Conservation (phyloP, 495 filamentous ascomycete genomes). For the Opeltia flavorubescens region DNA sequence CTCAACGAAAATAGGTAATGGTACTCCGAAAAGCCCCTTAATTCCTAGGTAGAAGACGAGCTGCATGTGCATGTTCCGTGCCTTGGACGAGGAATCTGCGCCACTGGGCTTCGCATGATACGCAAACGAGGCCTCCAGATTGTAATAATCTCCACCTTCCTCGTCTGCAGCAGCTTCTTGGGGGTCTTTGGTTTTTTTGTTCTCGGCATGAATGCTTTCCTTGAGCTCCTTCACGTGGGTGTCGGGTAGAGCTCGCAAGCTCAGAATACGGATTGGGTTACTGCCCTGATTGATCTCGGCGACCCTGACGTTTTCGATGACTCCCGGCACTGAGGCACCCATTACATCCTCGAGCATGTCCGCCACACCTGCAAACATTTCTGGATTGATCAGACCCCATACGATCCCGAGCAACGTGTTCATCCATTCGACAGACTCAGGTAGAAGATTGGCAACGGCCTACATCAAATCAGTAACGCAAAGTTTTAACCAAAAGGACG, state of each 20-base stretch:
- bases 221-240: slow-evolving; percentile 66
- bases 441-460: slow-evolving; percentile 72
- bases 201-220: slow-evolving; percentile 59
- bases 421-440: slow-evolving; percentile 92
- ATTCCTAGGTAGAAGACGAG: slow-evolving; percentile 85
- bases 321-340: slow-evolving; percentile 79
- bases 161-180: slow-evolving; percentile 81
- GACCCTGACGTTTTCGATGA: slow-evolving; percentile 91
- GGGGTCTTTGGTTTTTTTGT: slow-evolving; percentile 67
- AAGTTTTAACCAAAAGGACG: neutral
- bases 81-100: slow-evolving; percentile 53
- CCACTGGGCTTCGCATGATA: slow-evolving; percentile 76
- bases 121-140: slow-evolving; percentile 82
- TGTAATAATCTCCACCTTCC: slow-evolving; percentile 87
- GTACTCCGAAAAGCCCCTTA: slow-evolving; percentile 68
- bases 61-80: slow-evolving; percentile 94
- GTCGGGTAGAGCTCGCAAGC: slow-evolving; percentile 76
- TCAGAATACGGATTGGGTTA: slow-evolving; percentile 82
- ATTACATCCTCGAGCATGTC: slow-evolving; percentile 83
- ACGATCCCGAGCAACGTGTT: slow-evolving; percentile 69
- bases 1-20: slow-evolving; percentile 79
- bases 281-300: slow-evolving; percentile 88
- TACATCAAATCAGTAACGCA: slow-evolving; percentile 19
- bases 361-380: slow-evolving; percentile 69
- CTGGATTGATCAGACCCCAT: slow-evolving; percentile 85